Percentiles rank a stretch among this genome's conserved stretches.
These are phyloP conservation scores for Leonotis leonurus DNA, from an alignment of 257 asterid genomes.

Conservation along the genomic window DNA sequence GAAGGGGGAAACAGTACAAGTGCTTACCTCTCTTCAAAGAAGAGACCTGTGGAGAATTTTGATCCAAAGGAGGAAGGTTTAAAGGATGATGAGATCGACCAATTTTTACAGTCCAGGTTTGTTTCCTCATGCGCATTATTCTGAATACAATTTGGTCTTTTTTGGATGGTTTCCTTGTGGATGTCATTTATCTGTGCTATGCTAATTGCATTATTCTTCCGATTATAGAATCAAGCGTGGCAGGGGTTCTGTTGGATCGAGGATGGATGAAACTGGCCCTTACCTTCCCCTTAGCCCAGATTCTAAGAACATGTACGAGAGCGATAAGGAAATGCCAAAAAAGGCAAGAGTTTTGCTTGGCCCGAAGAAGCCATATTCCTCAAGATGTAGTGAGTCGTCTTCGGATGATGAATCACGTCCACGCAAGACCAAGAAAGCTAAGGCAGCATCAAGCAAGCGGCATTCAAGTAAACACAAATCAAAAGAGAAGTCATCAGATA, in stretches of 20 bases:
- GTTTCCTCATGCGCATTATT: constrained; percentile 5
- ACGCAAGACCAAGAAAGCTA: constrained; percentile 27
- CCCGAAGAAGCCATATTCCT: constrained; percentile 54
- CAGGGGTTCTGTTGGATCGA: constrained; percentile 87
- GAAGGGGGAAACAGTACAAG: constrained; percentile 33
- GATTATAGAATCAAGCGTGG: constrained; percentile 75
- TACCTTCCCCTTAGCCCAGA: constrained; percentile 49
- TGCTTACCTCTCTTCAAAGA: constrained; percentile 39
- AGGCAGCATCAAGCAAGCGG: too few species aligned
- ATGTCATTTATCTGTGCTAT: background rate
- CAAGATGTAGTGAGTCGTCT: constrained; percentile 36
- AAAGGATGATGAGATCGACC: constrained; percentile 73
- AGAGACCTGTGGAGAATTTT: constrained; percentile 27
- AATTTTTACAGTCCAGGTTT: constrained; percentile 71
- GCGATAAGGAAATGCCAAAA: constrained; percentile 19
- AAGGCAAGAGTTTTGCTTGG: constrained; percentile 41
- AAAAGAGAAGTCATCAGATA: constrained; percentile 43
- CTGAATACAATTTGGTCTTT: background rate
- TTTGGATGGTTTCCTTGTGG: background rate
- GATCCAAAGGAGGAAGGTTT: constrained; percentile 41
- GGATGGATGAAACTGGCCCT: constrained; percentile 96
- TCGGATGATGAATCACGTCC: constrained; percentile 42
- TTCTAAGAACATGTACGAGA: constrained; percentile 17
- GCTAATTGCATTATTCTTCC: background rate
- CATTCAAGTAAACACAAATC: constrained; percentile 49